These are phyloP conservation scores for Arachnopeziza araneosa DNA, from an alignment of 2,329 filamentous ascomycete species.

Conservation along the genomic window DNA sequence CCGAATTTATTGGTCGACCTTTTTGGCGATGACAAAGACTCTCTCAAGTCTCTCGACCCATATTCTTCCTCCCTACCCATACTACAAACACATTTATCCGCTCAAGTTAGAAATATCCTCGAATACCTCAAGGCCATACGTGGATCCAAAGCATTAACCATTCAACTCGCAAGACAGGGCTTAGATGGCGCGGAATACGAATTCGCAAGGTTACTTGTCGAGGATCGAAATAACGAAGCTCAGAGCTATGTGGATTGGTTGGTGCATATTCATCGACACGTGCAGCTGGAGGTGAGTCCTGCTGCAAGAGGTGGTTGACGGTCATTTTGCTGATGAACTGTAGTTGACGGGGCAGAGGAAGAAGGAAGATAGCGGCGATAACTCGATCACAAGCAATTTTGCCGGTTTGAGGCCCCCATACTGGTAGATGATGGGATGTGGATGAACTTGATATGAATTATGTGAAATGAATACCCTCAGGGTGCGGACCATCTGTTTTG, in stretches of 20 bases:
- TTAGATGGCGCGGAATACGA: conserved; percentile 95
- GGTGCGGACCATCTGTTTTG: too few relatives aligned
- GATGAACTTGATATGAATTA: neutral
- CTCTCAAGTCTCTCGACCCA: conserved; percentile 71
- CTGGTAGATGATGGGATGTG: conserved; percentile 39
- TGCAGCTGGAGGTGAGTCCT: conserved; percentile 73
- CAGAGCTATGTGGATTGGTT: conserved; percentile 99
- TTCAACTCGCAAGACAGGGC: conserved; percentile 88
- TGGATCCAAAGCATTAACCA: conserved; percentile 79
- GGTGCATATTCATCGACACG: conserved; percentile 87
- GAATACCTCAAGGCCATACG: conserved; percentile 77
- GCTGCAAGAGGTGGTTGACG: neutral
- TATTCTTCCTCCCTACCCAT: conserved; percentile 76
- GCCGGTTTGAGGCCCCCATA: conserved; percentile 54
- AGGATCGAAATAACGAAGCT: conserved; percentile 95
- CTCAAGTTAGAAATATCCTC: conserved; percentile 88
- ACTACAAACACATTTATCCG: conserved; percentile 86
- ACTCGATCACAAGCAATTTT: conserved; percentile 48
- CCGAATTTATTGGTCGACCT: conserved; percentile 87
- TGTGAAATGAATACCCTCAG: too few relatives aligned
- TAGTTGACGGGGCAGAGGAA: conserved; percentile 66
- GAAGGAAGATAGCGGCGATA: conserved; percentile 54
- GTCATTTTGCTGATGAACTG: neutral
- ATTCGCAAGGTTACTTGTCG: conserved; percentile 83
- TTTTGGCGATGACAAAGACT: conserved; percentile 71